These are phyloP conservation scores for Peniophora sp. DNA, from an alignment of 1,284 basidiomycete species.

Conservation along the genomic window DNA sequence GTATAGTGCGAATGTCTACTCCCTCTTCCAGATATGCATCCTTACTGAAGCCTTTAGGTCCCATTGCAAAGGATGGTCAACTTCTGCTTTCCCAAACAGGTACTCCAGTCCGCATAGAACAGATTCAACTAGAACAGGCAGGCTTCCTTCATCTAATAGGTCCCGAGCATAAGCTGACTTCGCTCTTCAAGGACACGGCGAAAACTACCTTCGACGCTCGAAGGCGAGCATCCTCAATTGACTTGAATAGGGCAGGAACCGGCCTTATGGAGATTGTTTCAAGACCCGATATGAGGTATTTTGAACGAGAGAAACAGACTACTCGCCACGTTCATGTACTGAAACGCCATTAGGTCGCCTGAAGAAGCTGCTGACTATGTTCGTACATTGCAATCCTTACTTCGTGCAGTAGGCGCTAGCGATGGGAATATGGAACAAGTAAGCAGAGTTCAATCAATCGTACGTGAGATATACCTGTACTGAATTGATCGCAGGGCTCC, in stretches of 20 bases:
- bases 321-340: not conserved
- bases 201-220: constrained; percentile 72
- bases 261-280: constrained; percentile 97
- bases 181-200: constrained; percentile 75
- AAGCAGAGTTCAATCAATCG: constrained; percentile 12
- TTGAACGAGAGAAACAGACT: constrained; percentile 5
- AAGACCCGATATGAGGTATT: constrained; percentile 82
- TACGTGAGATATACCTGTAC: not conserved
- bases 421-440: constrained; percentile 99
- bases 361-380: constrained; percentile 93
- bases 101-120: constrained; percentile 71
- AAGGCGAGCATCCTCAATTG: constrained; percentile 59
- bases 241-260: constrained; percentile 87
- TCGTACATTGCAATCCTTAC: constrained; percentile 71
- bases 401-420: constrained; percentile 81
- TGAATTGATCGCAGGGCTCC: constrained; percentile 59
- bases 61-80: constrained; percentile 69
- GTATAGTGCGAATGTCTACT: constrained; percentile 51
- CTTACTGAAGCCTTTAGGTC: constrained; percentile 37
- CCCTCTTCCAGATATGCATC: not conserved
- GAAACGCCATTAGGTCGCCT: constrained; percentile 48
- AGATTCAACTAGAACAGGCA: constrained; percentile 95
- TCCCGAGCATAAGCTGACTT: constrained; percentile 2
- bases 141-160: constrained; percentile 9
- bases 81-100: constrained; percentile 42